Evolutionary conservation across 163 green algal genomes (phyloP).

Genomic region (Scenedesmus sp.): DNA sequence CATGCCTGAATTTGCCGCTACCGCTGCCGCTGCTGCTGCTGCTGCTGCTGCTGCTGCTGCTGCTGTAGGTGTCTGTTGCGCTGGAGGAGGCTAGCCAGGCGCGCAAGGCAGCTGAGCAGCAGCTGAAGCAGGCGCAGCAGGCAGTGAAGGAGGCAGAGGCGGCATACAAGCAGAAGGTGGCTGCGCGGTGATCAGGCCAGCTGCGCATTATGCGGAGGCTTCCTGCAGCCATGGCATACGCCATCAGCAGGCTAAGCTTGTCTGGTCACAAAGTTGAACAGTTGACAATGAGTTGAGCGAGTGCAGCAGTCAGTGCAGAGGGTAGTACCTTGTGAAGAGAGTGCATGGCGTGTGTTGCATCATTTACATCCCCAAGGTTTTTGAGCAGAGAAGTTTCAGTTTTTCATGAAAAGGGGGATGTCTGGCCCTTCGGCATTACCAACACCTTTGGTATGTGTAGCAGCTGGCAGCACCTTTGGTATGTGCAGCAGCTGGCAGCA

Average conservation of each 20-base stretch:
- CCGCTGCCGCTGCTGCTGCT: not conserved
- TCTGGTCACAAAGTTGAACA: not conserved
- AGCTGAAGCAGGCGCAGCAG: conserved; percentile 41
- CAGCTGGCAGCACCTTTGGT: too few relatives aligned
- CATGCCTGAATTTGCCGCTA: not conserved
- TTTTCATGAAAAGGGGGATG: not conserved
- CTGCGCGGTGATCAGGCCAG: not conserved
- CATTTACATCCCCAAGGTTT: not conserved
- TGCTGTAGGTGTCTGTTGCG: conserved; percentile 38
- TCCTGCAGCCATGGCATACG: not conserved
- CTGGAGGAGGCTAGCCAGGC: conserved; percentile 21
- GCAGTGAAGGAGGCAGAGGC: conserved; percentile 41
- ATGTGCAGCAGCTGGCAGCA: too few relatives aligned
- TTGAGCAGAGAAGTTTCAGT: not conserved
- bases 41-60: conserved; percentile 1
- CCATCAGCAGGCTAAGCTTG: not conserved
- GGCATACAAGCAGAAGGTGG: conserved; percentile 46
- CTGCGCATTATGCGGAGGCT: not conserved
- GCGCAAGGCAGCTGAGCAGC: conserved; percentile 39
- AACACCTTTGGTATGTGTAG: too few relatives aligned
- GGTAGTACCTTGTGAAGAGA: not conserved
- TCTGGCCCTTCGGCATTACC: too few relatives aligned
- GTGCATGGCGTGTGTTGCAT: not conserved
- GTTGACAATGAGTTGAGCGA: not conserved
- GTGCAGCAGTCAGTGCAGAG: not conserved